A percentile compares a stretch with the other conserved stretches of the same genome.
phyloP scores from a whole-genome alignment of 2,329 filamentous ascomycete species.

The Cladophialophora immunda region DNA sequence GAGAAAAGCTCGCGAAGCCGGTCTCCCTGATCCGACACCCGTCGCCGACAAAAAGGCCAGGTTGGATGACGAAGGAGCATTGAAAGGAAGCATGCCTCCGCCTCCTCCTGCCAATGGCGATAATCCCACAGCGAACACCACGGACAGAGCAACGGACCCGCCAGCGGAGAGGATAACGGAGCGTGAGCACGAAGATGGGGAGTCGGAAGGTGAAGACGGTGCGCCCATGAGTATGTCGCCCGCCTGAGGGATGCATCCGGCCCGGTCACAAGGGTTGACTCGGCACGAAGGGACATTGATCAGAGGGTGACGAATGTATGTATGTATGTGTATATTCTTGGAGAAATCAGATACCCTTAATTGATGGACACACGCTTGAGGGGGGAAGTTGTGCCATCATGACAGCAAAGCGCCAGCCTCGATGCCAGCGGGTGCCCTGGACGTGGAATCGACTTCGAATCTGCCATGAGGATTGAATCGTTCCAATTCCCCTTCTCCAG shows the following conservation, averaged over 20 bases:
- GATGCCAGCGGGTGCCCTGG: neutral
- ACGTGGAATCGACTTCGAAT: neutral
- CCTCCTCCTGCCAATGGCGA: conserved; percentile 25
- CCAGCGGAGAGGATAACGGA: neutral
- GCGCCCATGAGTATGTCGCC: conserved; percentile 42
- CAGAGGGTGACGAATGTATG: conserved; percentile 4
- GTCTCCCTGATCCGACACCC: conserved; percentile 22
- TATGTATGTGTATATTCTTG: conserved; percentile 10
- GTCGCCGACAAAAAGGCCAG: conserved; percentile 28
- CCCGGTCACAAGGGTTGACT: neutral
- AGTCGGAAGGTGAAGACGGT: conserved; percentile 40
- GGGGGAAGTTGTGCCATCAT: neutral
- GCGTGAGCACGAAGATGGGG: conserved; percentile 29
- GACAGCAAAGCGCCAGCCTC: neutral
- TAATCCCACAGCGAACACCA: conserved; percentile 10
- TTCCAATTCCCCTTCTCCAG: neutral
- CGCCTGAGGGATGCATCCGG: neutral
- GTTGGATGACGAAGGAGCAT: conserved; percentile 13
- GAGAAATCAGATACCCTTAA: conserved; percentile 4
- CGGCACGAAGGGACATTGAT: neutral
- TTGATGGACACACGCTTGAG: neutral
- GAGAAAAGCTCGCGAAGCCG: conserved; percentile 51
- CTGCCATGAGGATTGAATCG: neutral
- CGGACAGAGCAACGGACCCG: neutral
- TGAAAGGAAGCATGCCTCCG: conserved; percentile 20